Evolutionary conservation across 2,329 filamentous ascomycete genomes (phyloP), one percentile per base, ranked within the genome.

Genomic region (Penicillium sclerotiorum): DNA sequence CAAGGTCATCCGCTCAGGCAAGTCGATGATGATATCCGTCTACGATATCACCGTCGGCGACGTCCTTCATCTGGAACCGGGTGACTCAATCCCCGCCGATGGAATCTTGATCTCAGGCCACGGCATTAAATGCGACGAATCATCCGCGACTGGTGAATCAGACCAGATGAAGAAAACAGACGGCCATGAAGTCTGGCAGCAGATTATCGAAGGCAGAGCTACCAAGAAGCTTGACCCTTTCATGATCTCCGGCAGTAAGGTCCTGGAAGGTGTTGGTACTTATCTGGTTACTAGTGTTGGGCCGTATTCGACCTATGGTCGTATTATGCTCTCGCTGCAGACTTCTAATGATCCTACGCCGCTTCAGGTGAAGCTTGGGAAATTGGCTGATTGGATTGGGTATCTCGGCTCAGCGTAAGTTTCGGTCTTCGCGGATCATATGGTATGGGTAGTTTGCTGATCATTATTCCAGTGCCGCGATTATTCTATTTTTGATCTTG

Each of bases 401-500:
- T 89, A 88, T 69, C 75, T 90, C 28, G 87, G 87, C 70, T 90
- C 89, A 67, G 84, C 80, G 71, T 73, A 64, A 64, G 62, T 54
- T 18, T 22, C 12, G 4, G 3, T 32, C 23, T 15, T 15, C 6
- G 27, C 6, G 3, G 3, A 12, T 20, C 25, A 22, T 12, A 27
- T 27, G 13, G 27, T 0, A 1, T 22, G 7, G 43, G n/a, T 38
- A 42, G 5, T 25, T 27, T 12, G 20, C 57, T 64, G 32, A 63
- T 47, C 17, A 25, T 28, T 7, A 17, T 33, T 22, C 8, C 45
- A 73, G 71, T 39, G 77, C 82, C 53, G 89, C 90, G 41, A 90
- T 88, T 57, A 76, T 94, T 12, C 78, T 96, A 39, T 96, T 96
- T 73, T 79, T 93, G 39, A 87, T 95, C 38, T 79, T 96, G 12